Base-by-base conservation (phyloP, 2,329 filamentous ascomycete genomes). In the Bertia moriformis region DNA sequence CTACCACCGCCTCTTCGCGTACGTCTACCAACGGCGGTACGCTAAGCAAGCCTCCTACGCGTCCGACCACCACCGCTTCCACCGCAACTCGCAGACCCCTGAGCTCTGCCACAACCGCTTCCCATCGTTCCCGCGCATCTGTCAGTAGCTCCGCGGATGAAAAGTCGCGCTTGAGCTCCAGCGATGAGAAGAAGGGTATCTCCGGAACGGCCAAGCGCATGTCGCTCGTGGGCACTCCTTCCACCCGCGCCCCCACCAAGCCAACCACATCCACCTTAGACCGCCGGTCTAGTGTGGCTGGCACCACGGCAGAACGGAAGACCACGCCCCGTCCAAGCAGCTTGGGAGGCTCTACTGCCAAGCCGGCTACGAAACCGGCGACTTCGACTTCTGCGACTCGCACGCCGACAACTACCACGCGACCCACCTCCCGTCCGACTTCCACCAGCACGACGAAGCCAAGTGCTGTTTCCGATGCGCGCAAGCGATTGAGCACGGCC, bases 11-110 rank as follows among this genome's bases (percentile, higher is more conserved):
- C 4, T 46, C 51, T 3, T 40, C 56, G n/a, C 53, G 55, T 5
- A 46, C 48, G 10, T 46, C 54, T 10, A 48, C 54, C 19, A 51
- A 48, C 22, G 55, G 54, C 39, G 56, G 53, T 44, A 59, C 59
- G 1, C 44, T 65, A 40, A 64, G 51, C 48, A 63, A 61, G 42
- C 62, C 62, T 14, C 61, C 62, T 4, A 61, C 60, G 14, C 59
- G 62, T 18, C 60, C 61, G 2, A 45, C 55, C 2, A 51, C 52
- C 4, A 45, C 43, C 14, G 40, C 43, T 15, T 43, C 45, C 5
- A 38, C 27, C 13, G 40, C 43, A 10, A 46, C 49, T 14, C 54
- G 60, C 30, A 62, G 54, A 43, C 54, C 59, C 12, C 41, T 58
- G 38, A 52, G 54, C 41, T 48, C 55, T 13, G 52, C 55, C 13